Evolutionary conservation across 345 rosid species (phyloP), one percentile per base, ranked within the genome.

Genomic region (Aquilaria yunnanensis): DNA sequence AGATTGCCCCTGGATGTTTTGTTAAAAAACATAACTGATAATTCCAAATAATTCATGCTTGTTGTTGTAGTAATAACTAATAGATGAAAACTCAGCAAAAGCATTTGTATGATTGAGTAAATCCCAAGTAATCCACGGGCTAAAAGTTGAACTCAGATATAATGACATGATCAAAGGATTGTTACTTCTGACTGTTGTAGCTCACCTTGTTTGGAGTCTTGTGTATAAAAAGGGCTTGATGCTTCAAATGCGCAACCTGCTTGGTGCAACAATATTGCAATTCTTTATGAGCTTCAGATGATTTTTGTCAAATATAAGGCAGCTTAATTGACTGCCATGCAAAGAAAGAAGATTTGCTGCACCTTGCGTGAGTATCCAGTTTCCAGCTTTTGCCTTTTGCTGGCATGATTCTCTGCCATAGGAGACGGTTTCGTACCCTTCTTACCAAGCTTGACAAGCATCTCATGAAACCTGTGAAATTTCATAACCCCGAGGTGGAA

Each of bases 371-470:
- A 57, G 72, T 81, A 88, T 33, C 99, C 97, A 68, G 79, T 74
- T 55, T 86, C 97, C 47, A 93, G 86, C 80, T 88, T 93, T 68
- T 88, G 97, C 64, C 96, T 76, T 75, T 93, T 93, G 61, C 85
- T 78, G 56, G 89, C 78, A 11, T 59, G 71, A 16, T 30, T 63
- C 62, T 78, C 90, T 57, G 55, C 60, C 51, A 71, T 16, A 46
- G 84, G 80, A 52, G 72, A 69, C 62, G 59, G 54, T 60, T 61
- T 77, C 2, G 78, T 70, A 66, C 61, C 63, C 55, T 72, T 80
- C 33, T 78, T 62, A 49, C 80, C 78, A 14, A 64, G 51, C 46
- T 73, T 80, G 54, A 55, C 62, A 47, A 62, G 23, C 62, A 65
- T 59, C 65, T 72, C 80, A 34, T 72, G 72, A 71, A 72, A 75